Conservation (phyloP, 768 basidiomycete species). For the Sutorius australiensis region DNA sequence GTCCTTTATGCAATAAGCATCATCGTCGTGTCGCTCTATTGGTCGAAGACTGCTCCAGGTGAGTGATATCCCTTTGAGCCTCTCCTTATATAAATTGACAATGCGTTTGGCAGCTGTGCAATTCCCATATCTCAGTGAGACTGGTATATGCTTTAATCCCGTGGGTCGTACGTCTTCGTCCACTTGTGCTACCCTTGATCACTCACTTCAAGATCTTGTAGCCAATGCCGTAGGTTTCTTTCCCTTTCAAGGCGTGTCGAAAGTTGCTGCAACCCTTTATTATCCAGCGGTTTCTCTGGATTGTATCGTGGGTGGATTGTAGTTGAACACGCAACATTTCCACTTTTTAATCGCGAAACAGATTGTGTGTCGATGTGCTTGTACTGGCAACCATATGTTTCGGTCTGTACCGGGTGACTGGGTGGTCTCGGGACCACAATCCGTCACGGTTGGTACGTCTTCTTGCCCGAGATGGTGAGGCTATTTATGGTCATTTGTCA, state of each 20-base stretch:
- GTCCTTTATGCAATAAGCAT: slow-evolving; percentile 1
- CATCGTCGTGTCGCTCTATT: background rate
- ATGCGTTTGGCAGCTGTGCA: background rate
- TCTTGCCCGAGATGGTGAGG: slow-evolving; percentile 25
- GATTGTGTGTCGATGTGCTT: slow-evolving; percentile 16
- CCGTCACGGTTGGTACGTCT: slow-evolving; percentile 12
- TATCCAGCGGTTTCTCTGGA: slow-evolving; percentile 13
- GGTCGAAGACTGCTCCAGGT: background rate
- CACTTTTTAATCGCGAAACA: background rate
- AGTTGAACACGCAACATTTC: background rate
- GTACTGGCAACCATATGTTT: background rate
- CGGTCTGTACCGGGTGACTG: slow-evolving; percentile 3
- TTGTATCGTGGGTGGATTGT: slow-evolving; percentile 9
- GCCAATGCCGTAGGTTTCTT: slow-evolving; percentile 8
- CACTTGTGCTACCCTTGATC: background rate
- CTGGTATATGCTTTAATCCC: slow-evolving; percentile 9
- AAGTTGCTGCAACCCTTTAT: background rate
- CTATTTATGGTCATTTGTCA: background rate
- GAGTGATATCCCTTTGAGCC: background rate
- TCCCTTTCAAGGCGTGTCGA: background rate
- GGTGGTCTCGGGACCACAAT: background rate
- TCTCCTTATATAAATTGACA: background rate
- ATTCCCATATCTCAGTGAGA: slow-evolving; percentile 9
- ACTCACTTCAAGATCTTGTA: background rate
- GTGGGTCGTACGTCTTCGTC: slow-evolving; percentile 11